A percentile compares a stretch with the other conserved stretches of the same genome.
phyloP scores from a whole-genome alignment of 768 basidiomycete genomes.

The Lepiota venenata region DNA sequence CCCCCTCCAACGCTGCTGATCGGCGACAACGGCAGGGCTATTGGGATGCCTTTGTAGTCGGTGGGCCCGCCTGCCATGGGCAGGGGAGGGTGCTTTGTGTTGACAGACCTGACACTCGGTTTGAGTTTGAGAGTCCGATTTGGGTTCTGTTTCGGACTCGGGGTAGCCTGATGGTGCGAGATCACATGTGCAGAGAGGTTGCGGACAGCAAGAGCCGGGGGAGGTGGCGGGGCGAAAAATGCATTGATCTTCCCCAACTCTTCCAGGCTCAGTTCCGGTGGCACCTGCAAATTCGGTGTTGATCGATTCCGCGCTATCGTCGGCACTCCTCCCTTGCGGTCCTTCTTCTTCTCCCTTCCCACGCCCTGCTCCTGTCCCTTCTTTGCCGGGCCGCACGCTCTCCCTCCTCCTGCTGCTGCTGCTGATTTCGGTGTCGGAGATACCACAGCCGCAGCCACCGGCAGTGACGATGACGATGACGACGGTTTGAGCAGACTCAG shows the following conservation, averaged over 20 bases:
- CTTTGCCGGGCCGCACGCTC: not conserved
- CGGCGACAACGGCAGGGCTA: slow-evolving; percentile 7
- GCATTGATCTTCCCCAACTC: slow-evolving; percentile 11
- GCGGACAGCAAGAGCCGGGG: not conserved
- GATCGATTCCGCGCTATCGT: slow-evolving; percentile 1
- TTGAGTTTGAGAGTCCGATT: not conserved
- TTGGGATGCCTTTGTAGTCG: not conserved
- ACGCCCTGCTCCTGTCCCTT: not conserved
- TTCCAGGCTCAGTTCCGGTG: slow-evolving; percentile 1
- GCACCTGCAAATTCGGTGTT: slow-evolving; percentile 2
- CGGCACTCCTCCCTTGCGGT: not conserved
- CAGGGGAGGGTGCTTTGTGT: not conserved
- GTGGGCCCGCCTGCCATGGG: not conserved
- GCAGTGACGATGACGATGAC: not conserved
- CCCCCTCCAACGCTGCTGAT: not conserved
- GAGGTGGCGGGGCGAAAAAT: slow-evolving; percentile 7
- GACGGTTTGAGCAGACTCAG: not conserved
- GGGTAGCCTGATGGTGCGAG: not conserved
- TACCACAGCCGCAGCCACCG: not conserved
- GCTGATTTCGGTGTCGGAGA: not conserved
- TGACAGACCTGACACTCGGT: not conserved
- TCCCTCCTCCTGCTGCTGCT: not conserved
- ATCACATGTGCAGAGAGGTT: not conserved
- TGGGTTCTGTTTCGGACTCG: not conserved
- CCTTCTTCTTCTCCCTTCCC: not conserved